phyloP scores from a whole-genome alignment of 352 stramenopile genomes.

The Phytophthora citricola region DNA sequence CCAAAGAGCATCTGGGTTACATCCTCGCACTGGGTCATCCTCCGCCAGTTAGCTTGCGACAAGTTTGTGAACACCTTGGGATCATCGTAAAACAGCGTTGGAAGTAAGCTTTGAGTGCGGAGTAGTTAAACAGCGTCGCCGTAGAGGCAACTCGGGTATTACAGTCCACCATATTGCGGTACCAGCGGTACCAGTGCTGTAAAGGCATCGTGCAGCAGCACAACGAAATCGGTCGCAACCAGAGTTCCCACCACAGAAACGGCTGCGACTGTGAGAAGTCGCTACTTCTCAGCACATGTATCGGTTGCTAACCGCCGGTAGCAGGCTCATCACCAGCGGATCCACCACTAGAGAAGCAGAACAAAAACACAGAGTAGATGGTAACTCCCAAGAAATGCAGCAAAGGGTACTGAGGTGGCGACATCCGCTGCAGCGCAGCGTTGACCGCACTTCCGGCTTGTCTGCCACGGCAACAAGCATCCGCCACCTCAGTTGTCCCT shows the following conservation, averaged over 20 bases:
- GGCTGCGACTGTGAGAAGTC: not conserved
- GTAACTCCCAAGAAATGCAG: not conserved
- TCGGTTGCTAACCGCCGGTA: not conserved
- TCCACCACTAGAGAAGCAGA: not conserved
- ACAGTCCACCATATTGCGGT: not conserved
- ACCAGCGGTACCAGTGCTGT: not conserved
- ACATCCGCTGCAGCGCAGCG: not conserved
- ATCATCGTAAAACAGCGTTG: no score
- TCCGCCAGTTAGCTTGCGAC: no score
- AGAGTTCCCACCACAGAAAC: not conserved
- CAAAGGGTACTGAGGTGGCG: not conserved
- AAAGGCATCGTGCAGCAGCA: not conserved
- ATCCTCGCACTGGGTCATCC: no score
- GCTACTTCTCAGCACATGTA: not conserved
- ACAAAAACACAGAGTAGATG: not conserved
- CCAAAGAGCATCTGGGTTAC: no score
- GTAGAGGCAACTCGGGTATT: no score
- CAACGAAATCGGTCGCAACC: not conserved
- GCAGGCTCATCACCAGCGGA: not conserved
- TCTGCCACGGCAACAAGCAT: no score
- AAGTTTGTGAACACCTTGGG: no score
- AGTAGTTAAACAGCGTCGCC: no score
- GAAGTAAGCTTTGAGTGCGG: no score
- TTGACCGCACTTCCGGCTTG: not conserved
- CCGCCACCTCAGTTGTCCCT: no score